phyloP scores from a whole-genome alignment of 2,329 filamentous ascomycete species.

The Fusarium udum region DNA sequence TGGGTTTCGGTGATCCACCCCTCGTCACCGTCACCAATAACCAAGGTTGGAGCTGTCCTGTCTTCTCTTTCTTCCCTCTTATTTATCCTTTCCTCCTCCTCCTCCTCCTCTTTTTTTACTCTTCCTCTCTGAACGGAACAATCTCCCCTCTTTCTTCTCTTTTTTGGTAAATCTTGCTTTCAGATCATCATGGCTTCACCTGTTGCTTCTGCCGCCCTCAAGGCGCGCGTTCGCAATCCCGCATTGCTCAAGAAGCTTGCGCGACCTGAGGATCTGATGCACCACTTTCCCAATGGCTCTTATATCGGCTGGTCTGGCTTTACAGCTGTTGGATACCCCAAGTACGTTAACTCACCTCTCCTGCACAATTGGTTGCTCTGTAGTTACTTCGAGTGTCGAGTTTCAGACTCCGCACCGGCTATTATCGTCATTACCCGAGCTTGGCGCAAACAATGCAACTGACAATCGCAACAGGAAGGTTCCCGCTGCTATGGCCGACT shows the following conservation, averaged over 20 bases:
- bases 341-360: conserved; percentile 54
- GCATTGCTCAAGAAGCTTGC: conserved; percentile 83
- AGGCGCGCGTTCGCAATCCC: conserved; percentile 77
- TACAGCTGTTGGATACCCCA: conserved; percentile 89
- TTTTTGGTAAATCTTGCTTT: conserved; percentile 17
- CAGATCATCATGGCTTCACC: conserved; percentile 56
- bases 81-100: conserved; percentile 23
- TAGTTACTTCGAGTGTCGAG: background rate
- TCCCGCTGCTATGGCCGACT: conserved; percentile 83
- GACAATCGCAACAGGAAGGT: conserved; percentile 69
- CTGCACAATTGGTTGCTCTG: background rate
- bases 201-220: conserved; percentile 76
- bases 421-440: conserved; percentile 28
- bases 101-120: background rate
- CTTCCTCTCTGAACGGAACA: conserved; percentile 11
- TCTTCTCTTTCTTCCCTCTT: conserved; percentile 20
- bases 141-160: conserved; percentile 36
- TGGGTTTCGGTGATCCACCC: conserved; percentile 35
- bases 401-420: conserved; percentile 23
- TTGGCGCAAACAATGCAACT: conserved; percentile 13
- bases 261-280: conserved; percentile 80
- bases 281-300: conserved; percentile 83
- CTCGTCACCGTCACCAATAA: conserved; percentile 32
- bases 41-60: conserved; percentile 27
- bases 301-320: conserved; percentile 94